phyloP scores from a whole-genome alignment of 2,329 filamentous ascomycete species.

The Aspergillus sp. region DNA sequence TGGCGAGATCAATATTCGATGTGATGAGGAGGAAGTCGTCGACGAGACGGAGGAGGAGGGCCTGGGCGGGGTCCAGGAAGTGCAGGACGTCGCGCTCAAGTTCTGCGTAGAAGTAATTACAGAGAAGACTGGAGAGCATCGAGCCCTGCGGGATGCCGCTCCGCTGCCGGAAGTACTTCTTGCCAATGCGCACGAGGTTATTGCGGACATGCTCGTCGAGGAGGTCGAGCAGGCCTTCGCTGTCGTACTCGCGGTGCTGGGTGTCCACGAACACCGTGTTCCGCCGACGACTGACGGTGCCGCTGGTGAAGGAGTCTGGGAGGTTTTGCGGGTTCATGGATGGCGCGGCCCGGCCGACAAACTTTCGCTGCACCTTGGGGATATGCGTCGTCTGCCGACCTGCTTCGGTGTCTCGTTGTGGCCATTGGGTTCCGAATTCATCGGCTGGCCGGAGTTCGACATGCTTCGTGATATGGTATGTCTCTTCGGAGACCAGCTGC shows the following conservation, averaged over 20 bases:
- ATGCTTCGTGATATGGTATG: slow-evolving; percentile 67
- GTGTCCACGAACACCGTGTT: slow-evolving; percentile 73
- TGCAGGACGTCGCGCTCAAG: slow-evolving; percentile 62
- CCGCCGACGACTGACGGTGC: slow-evolving; percentile 38
- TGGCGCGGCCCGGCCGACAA: slow-evolving; percentile 46
- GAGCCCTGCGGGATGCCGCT: slow-evolving; percentile 90
- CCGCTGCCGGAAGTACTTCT: slow-evolving; percentile 80
- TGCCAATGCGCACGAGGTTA: slow-evolving; percentile 82
- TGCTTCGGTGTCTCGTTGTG: slow-evolving; percentile 4
- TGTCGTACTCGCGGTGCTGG: slow-evolving; percentile 50
- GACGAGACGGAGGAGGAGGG: slow-evolving; percentile 69
- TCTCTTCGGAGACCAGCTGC: slow-evolving; percentile 46
- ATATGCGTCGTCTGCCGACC: not conserved
- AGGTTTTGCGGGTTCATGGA: slow-evolving; percentile 39
- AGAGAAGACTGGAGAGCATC: slow-evolving; percentile 74
- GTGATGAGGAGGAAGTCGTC: slow-evolving; percentile 93
- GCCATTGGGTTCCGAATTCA: slow-evolving; percentile 16
- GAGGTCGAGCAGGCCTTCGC: slow-evolving; percentile 57
- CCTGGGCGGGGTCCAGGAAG: slow-evolving; percentile 56
- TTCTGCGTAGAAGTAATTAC: slow-evolving; percentile 93
- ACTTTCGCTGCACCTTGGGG: slow-evolving; percentile 35
- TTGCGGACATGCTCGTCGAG: slow-evolving; percentile 70
- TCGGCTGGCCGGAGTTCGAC: slow-evolving; percentile 56
- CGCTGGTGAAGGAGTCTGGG: slow-evolving; percentile 34
- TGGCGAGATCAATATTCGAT: slow-evolving; percentile 57